Percentiles rank a stretch among this genome's conserved stretches.
Conservation (phyloP, 768 basidiomycete genomes). For the Leccinum aurantiacum region DNA sequence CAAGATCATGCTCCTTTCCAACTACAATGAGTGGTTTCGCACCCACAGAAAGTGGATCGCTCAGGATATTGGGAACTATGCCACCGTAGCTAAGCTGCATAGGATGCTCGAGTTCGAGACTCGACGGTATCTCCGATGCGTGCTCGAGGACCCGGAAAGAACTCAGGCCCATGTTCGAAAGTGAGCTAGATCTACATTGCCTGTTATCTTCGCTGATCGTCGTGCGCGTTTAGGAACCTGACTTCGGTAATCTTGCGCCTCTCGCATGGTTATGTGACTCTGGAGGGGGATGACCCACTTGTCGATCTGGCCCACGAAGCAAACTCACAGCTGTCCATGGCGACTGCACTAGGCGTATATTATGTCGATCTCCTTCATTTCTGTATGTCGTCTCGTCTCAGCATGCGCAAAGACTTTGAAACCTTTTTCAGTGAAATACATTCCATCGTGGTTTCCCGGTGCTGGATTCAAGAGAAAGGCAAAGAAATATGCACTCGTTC, state of each 20-base stretch:
- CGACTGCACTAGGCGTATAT: not conserved
- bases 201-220: not conserved
- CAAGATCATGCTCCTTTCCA: no score
- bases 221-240: constrained; percentile 1
- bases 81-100: no score
- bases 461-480: constrained; percentile 20
- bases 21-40: no score
- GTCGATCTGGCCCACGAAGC: constrained; percentile 31
- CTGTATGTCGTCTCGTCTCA: constrained; percentile 7
- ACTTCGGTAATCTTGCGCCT: constrained; percentile 35
- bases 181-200: not conserved
- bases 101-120: constrained; percentile 18
- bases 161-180: not conserved
- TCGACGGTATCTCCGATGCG: constrained; percentile 9
- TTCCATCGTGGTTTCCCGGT: constrained; percentile 25
- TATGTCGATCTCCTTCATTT: constrained; percentile 22
- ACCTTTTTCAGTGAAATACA: constrained; percentile 23
- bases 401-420: not conserved
- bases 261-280: constrained; percentile 41
- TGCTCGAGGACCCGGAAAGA: constrained; percentile 11
- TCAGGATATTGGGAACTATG: no score
- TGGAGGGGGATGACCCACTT: constrained; percentile 37
- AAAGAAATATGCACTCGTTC: constrained; percentile 8
- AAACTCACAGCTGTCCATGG: constrained; percentile 21
- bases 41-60: no score